Evolutionary conservation across 208 protist genomes (phyloP), one percentile per base, ranked within the genome.

Genomic region (Strigomonas culicis): DNA sequence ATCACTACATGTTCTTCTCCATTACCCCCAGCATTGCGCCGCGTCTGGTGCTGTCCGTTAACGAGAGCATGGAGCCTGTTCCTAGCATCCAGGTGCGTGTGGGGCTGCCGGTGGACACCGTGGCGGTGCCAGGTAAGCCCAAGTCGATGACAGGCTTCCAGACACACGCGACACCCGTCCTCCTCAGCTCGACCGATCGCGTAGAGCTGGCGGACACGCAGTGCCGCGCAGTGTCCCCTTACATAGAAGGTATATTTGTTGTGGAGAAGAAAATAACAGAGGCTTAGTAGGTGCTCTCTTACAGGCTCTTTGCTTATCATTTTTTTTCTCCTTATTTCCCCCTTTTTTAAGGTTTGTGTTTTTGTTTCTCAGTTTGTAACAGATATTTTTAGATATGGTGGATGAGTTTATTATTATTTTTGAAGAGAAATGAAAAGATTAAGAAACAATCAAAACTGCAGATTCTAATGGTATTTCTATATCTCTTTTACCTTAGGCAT

Each of bases 71-170:
- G 49, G 86, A 98, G 39, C 88, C 96, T 10, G 67, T 99, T 0
- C 66, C 84, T n/a, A 75, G 79, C 2, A 88, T 98, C 1, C 75
- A 95, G 58, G 97, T 99, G 28, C 82, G 93, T 28, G 89, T 98
- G 44, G 90, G 92, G 44, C 77, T 82, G 31, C 88, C 94, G 0
- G 95, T 98, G 1, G 98, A 99, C 74, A 97, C 93, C 1, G 98
- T 99, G 1, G 98, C 98, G 1, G 86, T 98, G 52, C 97, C 98
- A 3, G 98, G 98, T 41, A 97, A 97, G 70, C 98, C 98, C 4
- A 99, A 99, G 80, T 78, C 95, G 0, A 99, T 99, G 85, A 99
- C 99, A 11, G 98, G 98, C 49, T 99, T 99, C 77, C 98, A 99
- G 74, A 99, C 98, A n/a, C 97, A 99, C 66, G 98, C 77, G 3